Conservation (phyloP, 2,329 filamentous ascomycete genomes). For the Cladosporium colombiae region DNA sequence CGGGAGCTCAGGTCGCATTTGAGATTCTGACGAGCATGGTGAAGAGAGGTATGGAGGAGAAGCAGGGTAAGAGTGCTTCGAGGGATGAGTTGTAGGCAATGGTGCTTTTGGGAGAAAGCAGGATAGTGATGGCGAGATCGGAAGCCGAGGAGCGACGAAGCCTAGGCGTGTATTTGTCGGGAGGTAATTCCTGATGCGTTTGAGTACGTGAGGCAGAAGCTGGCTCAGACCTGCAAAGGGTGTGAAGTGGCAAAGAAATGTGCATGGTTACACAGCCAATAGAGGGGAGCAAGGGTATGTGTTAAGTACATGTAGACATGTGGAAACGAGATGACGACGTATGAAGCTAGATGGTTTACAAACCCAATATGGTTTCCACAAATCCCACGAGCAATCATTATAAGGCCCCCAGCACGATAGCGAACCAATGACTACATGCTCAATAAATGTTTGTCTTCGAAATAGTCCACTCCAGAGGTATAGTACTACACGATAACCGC, state of each 20-base stretch:
- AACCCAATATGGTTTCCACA: not conserved
- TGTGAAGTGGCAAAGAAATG: not conserved
- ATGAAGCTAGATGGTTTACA: not conserved
- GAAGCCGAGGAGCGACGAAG: not conserved
- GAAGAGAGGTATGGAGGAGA: constrained; percentile 54
- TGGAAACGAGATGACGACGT: not conserved
- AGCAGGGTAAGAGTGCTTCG: constrained; percentile 30
- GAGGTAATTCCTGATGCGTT: not conserved
- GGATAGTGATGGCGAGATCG: not conserved
- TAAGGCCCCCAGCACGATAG: not conserved
- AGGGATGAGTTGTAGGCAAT: constrained; percentile 31
- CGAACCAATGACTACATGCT: not conserved
- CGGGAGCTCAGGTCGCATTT: constrained; percentile 79
- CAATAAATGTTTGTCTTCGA: not conserved
- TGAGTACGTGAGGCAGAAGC: not conserved
- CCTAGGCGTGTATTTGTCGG: not conserved
- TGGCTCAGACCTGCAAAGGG: not conserved
- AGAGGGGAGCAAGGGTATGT: not conserved
- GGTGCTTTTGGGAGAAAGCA: not conserved
- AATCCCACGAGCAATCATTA: not conserved
- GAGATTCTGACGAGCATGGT: constrained; percentile 81
- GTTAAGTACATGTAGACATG: not conserved
- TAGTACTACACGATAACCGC: not conserved
- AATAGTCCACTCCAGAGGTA: not conserved
- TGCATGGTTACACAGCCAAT: not conserved